These are phyloP conservation scores for Magnolia changhungtana DNA, from an alignment of 164 flowering plant genomes.

Conservation along the genomic window DNA sequence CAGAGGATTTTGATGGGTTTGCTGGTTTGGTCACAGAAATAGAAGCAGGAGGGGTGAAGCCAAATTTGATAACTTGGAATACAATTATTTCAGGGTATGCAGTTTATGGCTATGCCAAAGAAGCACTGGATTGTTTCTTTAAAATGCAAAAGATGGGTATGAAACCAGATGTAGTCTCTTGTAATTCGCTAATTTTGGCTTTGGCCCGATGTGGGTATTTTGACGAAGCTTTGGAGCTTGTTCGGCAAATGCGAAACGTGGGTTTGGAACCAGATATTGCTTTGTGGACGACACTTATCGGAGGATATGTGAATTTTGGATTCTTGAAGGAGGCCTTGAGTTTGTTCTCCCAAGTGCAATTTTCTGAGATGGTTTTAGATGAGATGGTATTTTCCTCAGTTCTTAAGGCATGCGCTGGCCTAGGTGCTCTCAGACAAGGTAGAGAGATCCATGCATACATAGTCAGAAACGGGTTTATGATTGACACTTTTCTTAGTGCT, in stretches of 20 bases:
- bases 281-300: conserved; percentile 18
- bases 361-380: conserved; percentile 4
- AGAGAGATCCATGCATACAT: conserved; percentile 13
- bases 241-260: conserved; percentile 11
- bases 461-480: conserved; percentile 1
- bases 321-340: conserved; percentile 7
- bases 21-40: conserved; percentile 12
- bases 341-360: conserved; percentile 6
- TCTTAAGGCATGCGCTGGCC: conserved; percentile 13
- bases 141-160: conserved; percentile 14
- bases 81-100: conserved; percentile 20
- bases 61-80: conserved; percentile 18
- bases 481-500: background rate
- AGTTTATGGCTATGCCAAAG: conserved; percentile 7
- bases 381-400: conserved; percentile 2
- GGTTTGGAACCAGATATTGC: conserved; percentile 17
- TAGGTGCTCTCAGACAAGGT: conserved; percentile 14
- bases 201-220: conserved; percentile 9
- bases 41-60: conserved; percentile 10
- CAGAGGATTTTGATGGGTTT: conserved; percentile 11
- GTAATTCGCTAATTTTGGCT: conserved; percentile 15
- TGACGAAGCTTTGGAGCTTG: conserved; percentile 13
- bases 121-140: conserved; percentile 11
- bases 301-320: conserved; percentile 12
- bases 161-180: conserved; percentile 15